These are phyloP conservation scores for Ophiosphaerella korrae DNA, from an alignment of 2,329 filamentous ascomycete genomes.

Conservation along the genomic window DNA sequence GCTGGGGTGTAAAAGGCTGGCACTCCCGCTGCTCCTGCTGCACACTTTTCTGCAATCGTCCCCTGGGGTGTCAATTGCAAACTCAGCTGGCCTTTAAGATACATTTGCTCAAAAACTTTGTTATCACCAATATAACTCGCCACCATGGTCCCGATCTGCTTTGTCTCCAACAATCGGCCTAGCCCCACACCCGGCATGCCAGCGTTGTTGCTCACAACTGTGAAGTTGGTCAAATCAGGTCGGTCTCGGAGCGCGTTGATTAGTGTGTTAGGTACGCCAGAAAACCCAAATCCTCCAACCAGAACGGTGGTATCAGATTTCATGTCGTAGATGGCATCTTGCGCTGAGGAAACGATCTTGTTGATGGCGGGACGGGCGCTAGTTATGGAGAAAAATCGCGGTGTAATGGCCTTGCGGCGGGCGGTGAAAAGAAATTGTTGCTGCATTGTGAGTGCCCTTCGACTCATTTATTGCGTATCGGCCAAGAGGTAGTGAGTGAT, in stretches of 20 bases:
- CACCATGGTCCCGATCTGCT: conserved; percentile 74
- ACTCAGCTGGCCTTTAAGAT: conserved; percentile 73
- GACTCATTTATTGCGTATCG: background rate
- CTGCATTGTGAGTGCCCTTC: conserved; percentile 33
- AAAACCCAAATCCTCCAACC: conserved; percentile 48
- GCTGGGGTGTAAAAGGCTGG: conserved; percentile 83
- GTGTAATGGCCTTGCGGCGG: conserved; percentile 35
- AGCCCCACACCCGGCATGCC: conserved; percentile 73
- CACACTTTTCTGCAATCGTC: conserved; percentile 72
- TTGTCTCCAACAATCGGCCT: conserved; percentile 69
- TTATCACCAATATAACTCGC: conserved; percentile 79
- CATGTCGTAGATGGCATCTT: conserved; percentile 48
- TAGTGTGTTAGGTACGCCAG: conserved; percentile 47
- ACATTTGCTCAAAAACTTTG: conserved; percentile 75
- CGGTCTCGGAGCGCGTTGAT: conserved; percentile 48
- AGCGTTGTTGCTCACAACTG: conserved; percentile 81
- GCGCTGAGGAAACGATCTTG: conserved; percentile 46
- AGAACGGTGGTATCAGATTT: conserved; percentile 45
- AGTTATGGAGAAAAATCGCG: conserved; percentile 45
- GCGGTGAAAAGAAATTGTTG: conserved; percentile 41
- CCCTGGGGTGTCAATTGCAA: conserved; percentile 80
- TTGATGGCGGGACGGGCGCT: conserved; percentile 42
- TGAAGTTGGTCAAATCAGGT: conserved; percentile 55
- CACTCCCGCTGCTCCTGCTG: conserved; percentile 76
- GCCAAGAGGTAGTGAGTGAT: background rate